phyloP scores from a whole-genome alignment of 345 rosid species.

The Salix arbutifolia region DNA sequence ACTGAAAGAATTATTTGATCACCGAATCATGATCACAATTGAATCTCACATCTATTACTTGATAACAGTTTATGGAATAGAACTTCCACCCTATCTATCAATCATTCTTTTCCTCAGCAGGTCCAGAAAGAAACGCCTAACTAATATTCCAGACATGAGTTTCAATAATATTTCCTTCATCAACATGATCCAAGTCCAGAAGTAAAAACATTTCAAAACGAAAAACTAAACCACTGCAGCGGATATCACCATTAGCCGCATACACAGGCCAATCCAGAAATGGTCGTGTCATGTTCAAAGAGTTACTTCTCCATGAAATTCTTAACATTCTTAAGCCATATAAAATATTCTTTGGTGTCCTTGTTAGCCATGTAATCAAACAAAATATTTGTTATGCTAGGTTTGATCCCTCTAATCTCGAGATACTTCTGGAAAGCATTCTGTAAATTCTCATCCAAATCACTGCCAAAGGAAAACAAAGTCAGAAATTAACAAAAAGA shows the following conservation, averaged over 20 bases:
- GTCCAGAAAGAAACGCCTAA: neutral
- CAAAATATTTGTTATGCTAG: conserved; percentile 41
- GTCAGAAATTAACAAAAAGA: neutral
- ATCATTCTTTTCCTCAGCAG: neutral
- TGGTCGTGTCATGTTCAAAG: neutral
- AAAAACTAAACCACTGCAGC: neutral
- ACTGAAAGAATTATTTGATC: neutral
- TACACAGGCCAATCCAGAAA: neutral
- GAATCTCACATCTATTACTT: neutral
- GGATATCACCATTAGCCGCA: neutral
- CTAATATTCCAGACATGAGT: neutral
- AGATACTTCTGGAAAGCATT: conserved; percentile 58
- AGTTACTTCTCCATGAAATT: conserved; percentile 39
- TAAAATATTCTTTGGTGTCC: conserved; percentile 53
- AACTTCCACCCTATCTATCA: neutral
- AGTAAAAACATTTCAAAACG: neutral
- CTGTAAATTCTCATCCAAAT: conserved; percentile 66
- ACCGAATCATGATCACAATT: neutral
- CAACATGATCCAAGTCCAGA: neutral
- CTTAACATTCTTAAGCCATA: conserved; percentile 57
- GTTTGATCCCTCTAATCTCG: conserved; percentile 61
- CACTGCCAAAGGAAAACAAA: conserved; percentile 30
- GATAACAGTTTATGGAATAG: neutral
- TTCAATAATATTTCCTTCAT: neutral
- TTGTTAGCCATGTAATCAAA: conserved; percentile 46